Base-by-base conservation (phyloP, 1,139 yeast genomes). In the Zygosaccharomyces pseudobailii region DNA sequence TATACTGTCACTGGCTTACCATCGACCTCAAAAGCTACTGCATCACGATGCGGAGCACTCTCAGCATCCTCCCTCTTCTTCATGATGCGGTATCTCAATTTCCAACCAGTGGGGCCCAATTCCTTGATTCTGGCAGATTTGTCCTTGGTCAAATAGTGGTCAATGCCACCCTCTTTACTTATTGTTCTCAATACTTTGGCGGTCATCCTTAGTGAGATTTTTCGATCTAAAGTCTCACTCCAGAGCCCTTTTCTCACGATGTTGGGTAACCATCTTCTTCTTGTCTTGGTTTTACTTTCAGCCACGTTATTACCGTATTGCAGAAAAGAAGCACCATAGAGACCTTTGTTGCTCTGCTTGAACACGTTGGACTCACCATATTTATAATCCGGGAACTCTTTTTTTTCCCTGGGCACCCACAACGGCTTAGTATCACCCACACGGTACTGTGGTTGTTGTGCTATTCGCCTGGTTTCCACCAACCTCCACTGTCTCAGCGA, bases 111-210 rank as follows among this genome's bases (percentile, higher is more conserved):
- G 48, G 90, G 84, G 0, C 98, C 98, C 62, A 92, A 72, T 62
- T 94, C 95, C 72, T 92, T 92, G 55, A 87, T 74, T 69, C 98
- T 78, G 3, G 95, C 95, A 8, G 95, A 75, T 57, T 85, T 87
- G 52, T 88, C 95, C 70, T 92, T 92, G 48, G 82, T 77, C 53
- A 92, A 69, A 65, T 92, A 92, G 57, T 82, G 81, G 64, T 92
- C 98, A 53, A 92, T 74, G 10, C 98, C 98, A 53, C 97, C 97
- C 68, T 90, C 97, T 59, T 82, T 87, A 48, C 87, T 83, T 53
- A 92, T 84, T 1, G 97, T 89, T 60, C 84, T 80, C 62, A 92
- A 73, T 3, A 89, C 97, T 52, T 83, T 79, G 17, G 97, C 78
- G n/a, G 90, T 82, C 28, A 88, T 81, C 52, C 76, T 80, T 46